These are phyloP conservation scores for Trichoderma atroviride DNA, from an alignment of 2,329 filamentous ascomycete species.

Conservation along the genomic window DNA sequence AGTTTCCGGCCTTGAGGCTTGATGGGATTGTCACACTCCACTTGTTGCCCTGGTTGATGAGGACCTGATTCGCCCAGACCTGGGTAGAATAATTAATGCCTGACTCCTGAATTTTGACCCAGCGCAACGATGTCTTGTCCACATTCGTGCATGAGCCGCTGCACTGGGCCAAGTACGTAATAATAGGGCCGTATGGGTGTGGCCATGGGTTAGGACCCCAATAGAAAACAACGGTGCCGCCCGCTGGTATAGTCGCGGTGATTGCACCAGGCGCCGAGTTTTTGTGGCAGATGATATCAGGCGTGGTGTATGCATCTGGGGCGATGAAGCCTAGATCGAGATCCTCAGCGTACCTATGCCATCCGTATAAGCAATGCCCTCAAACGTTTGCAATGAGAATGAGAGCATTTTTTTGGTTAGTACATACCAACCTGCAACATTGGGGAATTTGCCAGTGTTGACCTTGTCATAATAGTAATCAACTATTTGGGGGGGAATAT, in stretches of 20 bases:
- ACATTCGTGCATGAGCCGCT: conserved; percentile 46
- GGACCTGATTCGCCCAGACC: conserved; percentile 31
- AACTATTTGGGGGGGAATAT: not conserved
- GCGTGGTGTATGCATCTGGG: conserved; percentile 46
- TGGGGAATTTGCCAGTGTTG: conserved; percentile 20
- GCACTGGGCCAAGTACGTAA: conserved; percentile 51
- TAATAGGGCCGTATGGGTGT: conserved; percentile 49
- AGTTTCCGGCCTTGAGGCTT: conserved; percentile 53
- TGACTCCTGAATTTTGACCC: conserved; percentile 51
- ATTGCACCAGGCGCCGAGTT: conserved; percentile 44
- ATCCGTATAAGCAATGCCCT: not conserved
- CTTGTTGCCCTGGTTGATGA: conserved; percentile 55
- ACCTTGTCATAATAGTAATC: conserved; percentile 22
- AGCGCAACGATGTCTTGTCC: conserved; percentile 47
- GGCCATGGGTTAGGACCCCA: conserved; percentile 55
- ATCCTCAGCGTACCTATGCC: conserved; percentile 9
- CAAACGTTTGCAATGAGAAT: not conserved
- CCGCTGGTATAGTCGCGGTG: conserved; percentile 48
- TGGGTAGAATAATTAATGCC: conserved; percentile 47
- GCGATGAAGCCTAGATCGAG: conserved; percentile 46
- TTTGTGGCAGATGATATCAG: conserved; percentile 56
- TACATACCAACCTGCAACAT: conserved; percentile 22
- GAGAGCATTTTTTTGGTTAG: no score
- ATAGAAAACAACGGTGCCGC: conserved; percentile 49
- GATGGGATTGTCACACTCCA: conserved; percentile 54